A percentile compares a stretch with the other conserved stretches of the same genome.
Conservation (phyloP, 169 alveolate genomes). For the Eimeria tenella region DNA sequence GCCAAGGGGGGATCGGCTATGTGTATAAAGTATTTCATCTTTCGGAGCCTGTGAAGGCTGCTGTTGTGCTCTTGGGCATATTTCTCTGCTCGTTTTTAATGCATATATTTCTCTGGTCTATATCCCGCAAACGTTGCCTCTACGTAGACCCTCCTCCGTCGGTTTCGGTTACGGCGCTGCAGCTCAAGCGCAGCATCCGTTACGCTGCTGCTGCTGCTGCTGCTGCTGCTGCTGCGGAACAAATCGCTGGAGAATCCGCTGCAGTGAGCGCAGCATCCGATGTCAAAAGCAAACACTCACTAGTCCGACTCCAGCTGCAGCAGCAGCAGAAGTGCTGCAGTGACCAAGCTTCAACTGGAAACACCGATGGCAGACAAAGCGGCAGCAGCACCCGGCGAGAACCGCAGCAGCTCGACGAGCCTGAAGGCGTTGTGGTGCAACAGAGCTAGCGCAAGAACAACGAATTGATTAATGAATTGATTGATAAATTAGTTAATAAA, state of each 20-base stretch:
- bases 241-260: constrained; percentile 31
- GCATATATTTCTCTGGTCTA: constrained; percentile 3
- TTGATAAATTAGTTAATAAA: no score
- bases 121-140: constrained; percentile 41
- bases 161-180: constrained; percentile 67
- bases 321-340: constrained; percentile 62
- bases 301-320: not conserved
- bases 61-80: constrained; percentile 21
- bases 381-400: constrained; percentile 54
- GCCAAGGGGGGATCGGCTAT: constrained; percentile 73
- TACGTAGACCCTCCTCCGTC: constrained; percentile 75
- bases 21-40: constrained; percentile 65
- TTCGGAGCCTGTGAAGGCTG: constrained; percentile 19
- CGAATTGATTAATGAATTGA: no score
- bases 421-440: not conserved
- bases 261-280: not conserved
- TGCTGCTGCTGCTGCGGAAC: constrained; percentile 57
- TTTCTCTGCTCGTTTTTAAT: constrained; percentile 28
- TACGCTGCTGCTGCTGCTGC: constrained; percentile 68
- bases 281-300: not conserved
- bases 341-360: constrained; percentile 45
- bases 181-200: constrained; percentile 56
- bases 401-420: not conserved
- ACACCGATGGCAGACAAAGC: constrained; percentile 43
- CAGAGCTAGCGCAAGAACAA: not conserved